These are phyloP conservation scores for Komagataella ulmi DNA, from an alignment of 805 yeast species.

Conservation along the genomic window DNA sequence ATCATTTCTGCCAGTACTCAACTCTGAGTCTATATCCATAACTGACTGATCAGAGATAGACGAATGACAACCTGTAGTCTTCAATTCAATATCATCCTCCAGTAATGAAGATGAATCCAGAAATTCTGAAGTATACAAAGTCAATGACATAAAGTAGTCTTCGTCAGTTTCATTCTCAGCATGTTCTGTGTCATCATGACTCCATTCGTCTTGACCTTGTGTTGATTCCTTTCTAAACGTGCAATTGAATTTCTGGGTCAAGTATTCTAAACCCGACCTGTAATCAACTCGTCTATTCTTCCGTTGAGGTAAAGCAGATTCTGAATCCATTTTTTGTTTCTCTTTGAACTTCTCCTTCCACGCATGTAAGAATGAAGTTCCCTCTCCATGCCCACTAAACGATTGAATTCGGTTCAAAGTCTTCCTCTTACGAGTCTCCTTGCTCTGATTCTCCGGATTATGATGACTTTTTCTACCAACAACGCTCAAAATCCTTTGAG, in stretches of 20 bases:
- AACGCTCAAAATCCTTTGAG: neutral
- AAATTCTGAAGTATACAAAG: neutral
- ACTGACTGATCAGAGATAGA: neutral
- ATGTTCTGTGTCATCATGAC: neutral
- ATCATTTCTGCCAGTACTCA: neutral
- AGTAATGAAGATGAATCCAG: neutral
- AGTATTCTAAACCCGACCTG: neutral
- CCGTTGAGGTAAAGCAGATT: neutral
- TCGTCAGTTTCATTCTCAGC: neutral
- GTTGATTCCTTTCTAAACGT: neutral
- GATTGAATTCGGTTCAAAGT: neutral
- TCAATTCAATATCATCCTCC: neutral
- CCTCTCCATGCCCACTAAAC: neutral
- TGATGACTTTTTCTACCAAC: neutral
- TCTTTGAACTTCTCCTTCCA: neutral
- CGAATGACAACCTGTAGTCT: neutral
- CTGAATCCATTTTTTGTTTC: neutral
- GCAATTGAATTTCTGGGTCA: neutral
- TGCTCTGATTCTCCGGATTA: neutral
- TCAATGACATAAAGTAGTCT: neutral
- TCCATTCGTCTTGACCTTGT: neutral
- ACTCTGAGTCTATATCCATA: neutral
- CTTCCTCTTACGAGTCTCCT: neutral
- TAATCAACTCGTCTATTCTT: neutral
- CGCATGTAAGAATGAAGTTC: neutral